Base-by-base conservation (phyloP, 2,329 filamentous ascomycete genomes). In the Penicillium sp. region DNA sequence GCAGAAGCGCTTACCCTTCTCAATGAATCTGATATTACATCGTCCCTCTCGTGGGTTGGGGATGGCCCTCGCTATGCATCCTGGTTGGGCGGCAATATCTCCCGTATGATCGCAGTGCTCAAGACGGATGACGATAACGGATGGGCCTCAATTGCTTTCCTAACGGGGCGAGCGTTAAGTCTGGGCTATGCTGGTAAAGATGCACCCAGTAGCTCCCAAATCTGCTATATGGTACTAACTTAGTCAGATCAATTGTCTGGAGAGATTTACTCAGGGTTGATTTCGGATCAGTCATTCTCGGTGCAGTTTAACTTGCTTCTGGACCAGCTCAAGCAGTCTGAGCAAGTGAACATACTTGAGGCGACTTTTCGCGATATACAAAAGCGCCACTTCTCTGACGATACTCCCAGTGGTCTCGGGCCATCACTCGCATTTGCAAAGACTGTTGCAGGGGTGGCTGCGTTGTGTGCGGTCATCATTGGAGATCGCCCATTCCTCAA, bases 81-180 rank as follows among this genome's bases (percentile, higher is more conserved):
- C 19, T 95, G 89, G 89, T 64, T 95, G 26, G 84, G 81, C 2
- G 65, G 64, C 10, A 86, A 82, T 57, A 71, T 93, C 34, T 70
- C 64, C 21, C 45, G 58, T 13, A 63, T 76, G 53, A 61, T 58
- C 21, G 60, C 58, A 60, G 19, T 58, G 50, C 17, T 82, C 65
- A 70, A 64, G 56, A 29, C 60, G 4, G 41, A 54, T 9, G 51
- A 64, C 49, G 31, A 51, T 39, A 39, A 62, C 47, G 20, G 48
- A 40, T 52, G 63, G 60, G 50, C 65, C 34, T 63, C 59, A 30
- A 45, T 67, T 18, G 64, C 69, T 27, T 70, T 73, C 31, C 52
- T 82, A 5, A 65, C 71, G 14, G 71, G 78, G 3, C 82, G 83
- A 47, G 73, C 79, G 1, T 68, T 91, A 43, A 82, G 77, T 19